These are phyloP conservation scores for Mortierella sp. DNA, from an alignment of 371 early-diverging fungal genomes.

Conservation along the genomic window DNA sequence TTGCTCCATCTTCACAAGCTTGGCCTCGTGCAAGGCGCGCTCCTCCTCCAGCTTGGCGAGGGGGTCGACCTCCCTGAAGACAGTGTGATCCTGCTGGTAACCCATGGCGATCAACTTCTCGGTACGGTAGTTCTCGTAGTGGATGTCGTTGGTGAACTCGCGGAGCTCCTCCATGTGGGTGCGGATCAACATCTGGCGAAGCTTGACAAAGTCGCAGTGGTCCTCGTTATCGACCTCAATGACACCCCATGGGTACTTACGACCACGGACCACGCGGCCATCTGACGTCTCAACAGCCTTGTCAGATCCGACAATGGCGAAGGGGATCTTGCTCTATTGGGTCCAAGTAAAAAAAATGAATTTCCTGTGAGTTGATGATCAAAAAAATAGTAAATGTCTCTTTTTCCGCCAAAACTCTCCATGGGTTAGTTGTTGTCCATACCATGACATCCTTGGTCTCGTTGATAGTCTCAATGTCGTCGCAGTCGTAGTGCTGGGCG, in stretches of 20 bases:
- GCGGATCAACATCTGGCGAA: slow-evolving; percentile 92
- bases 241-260: slow-evolving; percentile 97
- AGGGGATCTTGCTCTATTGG: slow-evolving; percentile 89
- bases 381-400: not conserved
- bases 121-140: slow-evolving; percentile 94
- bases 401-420: not conserved
- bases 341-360: not conserved
- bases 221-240: slow-evolving; percentile 95
- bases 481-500: slow-evolving; percentile 92
- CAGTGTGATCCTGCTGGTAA: slow-evolving; percentile 83
- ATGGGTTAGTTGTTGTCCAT: not conserved
- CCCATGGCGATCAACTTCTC: slow-evolving; percentile 89
- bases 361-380: not conserved
- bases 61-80: slow-evolving; percentile 91
- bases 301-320: slow-evolving; percentile 97
- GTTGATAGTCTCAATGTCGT: slow-evolving; percentile 94
- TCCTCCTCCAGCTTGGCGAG: slow-evolving; percentile 95
- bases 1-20: slow-evolving; percentile 97
- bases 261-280: slow-evolving; percentile 92
- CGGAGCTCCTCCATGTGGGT: slow-evolving; percentile 95
- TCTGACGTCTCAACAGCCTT: slow-evolving; percentile 87
- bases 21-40: slow-evolving; percentile 92
- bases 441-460: slow-evolving; percentile 96
- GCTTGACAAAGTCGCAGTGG: slow-evolving; percentile 94
- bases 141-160: slow-evolving; percentile 86